Percentiles rank a stretch among this genome's conserved stretches.
These are phyloP conservation scores for Botryosphaeria dothidea DNA, from an alignment of 2,329 filamentous ascomycete species.

Conservation along the genomic window DNA sequence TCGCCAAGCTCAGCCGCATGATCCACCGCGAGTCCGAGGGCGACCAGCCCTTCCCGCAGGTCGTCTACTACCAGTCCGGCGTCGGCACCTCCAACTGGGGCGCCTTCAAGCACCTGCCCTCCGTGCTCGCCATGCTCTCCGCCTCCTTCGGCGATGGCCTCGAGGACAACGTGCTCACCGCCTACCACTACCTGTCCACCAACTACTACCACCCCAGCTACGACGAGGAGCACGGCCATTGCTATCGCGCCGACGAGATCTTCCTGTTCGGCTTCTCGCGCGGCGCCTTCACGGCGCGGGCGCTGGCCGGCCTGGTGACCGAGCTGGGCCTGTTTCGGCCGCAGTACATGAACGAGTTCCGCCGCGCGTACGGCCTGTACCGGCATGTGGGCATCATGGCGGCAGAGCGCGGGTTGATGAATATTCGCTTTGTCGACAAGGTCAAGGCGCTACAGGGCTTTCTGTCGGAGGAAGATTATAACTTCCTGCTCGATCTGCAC, in stretches of 20 bases:
- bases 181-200: constrained; percentile 53
- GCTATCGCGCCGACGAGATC: constrained; percentile 50
- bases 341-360: constrained; percentile 48
- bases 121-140: background rate
- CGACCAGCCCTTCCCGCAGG: constrained; percentile 46
- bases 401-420: background rate
- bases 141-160: constrained; percentile 37
- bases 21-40: constrained; percentile 50
- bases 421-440: background rate
- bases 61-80: constrained; percentile 54
- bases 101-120: background rate
- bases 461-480: background rate
- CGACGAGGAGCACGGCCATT: constrained; percentile 39
- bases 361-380: constrained; percentile 33
- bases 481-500: background rate
- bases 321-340: constrained; percentile 51
- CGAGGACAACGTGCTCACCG: constrained; percentile 49
- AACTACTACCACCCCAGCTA: constrained; percentile 46
- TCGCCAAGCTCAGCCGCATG: constrained; percentile 51
- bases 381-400: constrained; percentile 23
- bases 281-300: constrained; percentile 45
- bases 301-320: constrained; percentile 45
- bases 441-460: background rate
- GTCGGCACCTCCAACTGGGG: constrained; percentile 37
- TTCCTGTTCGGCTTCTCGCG: constrained; percentile 49